Base-by-base conservation (phyloP, 345 rosid genomes). In the Sonneratia alba region DNA sequence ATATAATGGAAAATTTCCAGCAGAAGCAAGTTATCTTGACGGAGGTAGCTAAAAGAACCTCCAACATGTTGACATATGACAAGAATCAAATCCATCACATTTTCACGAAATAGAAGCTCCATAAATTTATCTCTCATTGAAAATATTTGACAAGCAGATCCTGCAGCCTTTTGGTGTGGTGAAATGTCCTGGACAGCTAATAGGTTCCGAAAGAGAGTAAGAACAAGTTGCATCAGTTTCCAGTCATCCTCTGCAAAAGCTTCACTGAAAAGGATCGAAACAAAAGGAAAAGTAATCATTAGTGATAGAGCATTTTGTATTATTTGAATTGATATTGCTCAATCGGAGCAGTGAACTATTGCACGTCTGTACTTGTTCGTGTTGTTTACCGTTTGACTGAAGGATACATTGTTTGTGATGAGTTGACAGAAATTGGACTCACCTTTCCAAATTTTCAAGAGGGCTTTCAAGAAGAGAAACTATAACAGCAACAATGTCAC, bases 151-250 rank as follows among this genome's bases (percentile, higher is more conserved):
- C 81, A 67, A 73, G 89, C 87, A 37, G 92, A 88, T 42, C 83
- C 89, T 66, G 85, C 92, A 75, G 88, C 85, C 75, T 92, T 92
- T 70, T 90, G 99, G 71, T 80, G 70, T 45, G 77, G 76, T 4
- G 92, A 81, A 22, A 92, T 76, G 68, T 89, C 96, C 77, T 90
- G 98, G 63, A 92, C 78, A 53, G 99, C 96, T n/a, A 95, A 89
- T 71, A 95, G 72, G 73, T 95, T 95, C 65, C 92, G 85, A 71
- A 95, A 90, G 18, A 92, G 74, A 61, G 98, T 92, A 77, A 95
- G 84, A 37, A 92, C 86, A 49, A 95, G 91, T 85, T 92, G 98
- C 76, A 90, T 84, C 87, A 95, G 76, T 82, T 95, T 95, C 99
- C 98, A 95, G 77, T 95, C 97, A 77, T 95, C 99, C 80, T 95